A percentile compares a stretch with the other conserved stretches of the same genome.
These are phyloP conservation scores for Chlamydomonas sphaeroides DNA, from an alignment of 139 green algal species.

Conservation along the genomic window DNA sequence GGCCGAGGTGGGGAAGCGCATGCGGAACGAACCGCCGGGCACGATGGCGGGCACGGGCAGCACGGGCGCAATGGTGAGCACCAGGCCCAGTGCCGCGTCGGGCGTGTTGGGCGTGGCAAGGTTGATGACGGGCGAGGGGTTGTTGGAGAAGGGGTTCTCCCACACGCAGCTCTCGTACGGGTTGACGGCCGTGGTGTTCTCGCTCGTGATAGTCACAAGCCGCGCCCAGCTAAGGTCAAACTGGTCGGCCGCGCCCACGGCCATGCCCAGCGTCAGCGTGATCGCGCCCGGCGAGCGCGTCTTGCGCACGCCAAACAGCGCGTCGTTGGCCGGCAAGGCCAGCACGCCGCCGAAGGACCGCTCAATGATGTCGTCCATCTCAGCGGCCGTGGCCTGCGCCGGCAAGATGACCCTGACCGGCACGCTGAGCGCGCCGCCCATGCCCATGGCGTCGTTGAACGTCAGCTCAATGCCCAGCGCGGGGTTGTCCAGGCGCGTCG, in stretches of 20 bases:
- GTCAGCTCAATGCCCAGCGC: background rate
- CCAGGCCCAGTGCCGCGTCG: background rate
- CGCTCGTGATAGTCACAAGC: too few relatives aligned
- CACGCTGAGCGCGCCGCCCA: too few relatives aligned
- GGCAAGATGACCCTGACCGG: background rate
- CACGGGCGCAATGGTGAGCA: background rate
- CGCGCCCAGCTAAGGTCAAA: too few relatives aligned
- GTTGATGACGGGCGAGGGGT: too few relatives aligned
- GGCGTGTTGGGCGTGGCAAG: too few relatives aligned
- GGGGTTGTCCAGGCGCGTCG: background rate
- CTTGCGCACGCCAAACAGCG: slow-evolving; percentile 15
- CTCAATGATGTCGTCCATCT: background rate
- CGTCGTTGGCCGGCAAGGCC: slow-evolving; percentile 4
- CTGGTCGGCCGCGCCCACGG: background rate
- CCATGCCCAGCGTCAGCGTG: slow-evolving; percentile 6
- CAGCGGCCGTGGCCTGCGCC: background rate
- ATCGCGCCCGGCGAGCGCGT: background rate
- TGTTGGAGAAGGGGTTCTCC: too few relatives aligned
- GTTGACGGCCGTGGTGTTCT: too few relatives aligned
- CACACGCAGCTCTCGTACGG: too few relatives aligned
- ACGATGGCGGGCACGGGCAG: background rate
- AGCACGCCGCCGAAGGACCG: background rate
- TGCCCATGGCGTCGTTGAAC: background rate
- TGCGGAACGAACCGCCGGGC: background rate
- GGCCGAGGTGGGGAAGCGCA: background rate